Evolutionary conservation across 305 asterid species (phyloP).

Genomic region (Solanum chacoense): DNA sequence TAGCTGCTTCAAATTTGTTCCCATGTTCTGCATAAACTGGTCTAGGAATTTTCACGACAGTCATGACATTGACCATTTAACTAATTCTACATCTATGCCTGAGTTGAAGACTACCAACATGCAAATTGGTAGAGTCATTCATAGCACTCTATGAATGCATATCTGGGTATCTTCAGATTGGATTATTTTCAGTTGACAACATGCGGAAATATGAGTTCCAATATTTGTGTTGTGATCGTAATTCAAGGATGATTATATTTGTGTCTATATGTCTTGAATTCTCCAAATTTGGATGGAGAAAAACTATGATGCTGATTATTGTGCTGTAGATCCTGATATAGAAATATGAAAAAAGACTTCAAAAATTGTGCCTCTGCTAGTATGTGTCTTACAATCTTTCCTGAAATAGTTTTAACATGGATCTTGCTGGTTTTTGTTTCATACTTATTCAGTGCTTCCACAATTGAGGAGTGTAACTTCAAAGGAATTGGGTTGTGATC

Average conservation of each 20-base stretch:
- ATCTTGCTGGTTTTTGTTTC: slow-evolving; percentile 8
- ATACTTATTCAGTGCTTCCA: slow-evolving; percentile 70
- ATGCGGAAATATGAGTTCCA: background rate
- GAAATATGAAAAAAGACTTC: background rate
- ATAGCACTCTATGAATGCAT: background rate
- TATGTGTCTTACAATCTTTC: background rate
- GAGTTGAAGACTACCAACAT: background rate
- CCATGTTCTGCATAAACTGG: background rate
- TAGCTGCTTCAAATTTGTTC: background rate
- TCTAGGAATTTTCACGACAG: background rate
- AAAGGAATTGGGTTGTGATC: slow-evolving; percentile 82
- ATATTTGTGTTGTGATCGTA: background rate
- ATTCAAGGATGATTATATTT: background rate
- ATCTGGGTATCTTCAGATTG: background rate
- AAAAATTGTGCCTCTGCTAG: background rate
- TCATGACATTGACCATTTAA: background rate
- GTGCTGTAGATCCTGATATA: background rate
- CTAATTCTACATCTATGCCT: background rate
- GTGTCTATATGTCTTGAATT: background rate
- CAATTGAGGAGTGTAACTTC: slow-evolving; percentile 85
- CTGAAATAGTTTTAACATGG: background rate
- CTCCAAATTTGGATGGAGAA: background rate
- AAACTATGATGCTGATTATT: background rate
- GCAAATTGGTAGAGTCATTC: background rate
- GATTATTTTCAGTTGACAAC: background rate